Evolutionary conservation across 2,329 filamentous ascomycete species (phyloP), one percentile per base, ranked within the genome.

Genomic region (Exophiala viscosa): DNA sequence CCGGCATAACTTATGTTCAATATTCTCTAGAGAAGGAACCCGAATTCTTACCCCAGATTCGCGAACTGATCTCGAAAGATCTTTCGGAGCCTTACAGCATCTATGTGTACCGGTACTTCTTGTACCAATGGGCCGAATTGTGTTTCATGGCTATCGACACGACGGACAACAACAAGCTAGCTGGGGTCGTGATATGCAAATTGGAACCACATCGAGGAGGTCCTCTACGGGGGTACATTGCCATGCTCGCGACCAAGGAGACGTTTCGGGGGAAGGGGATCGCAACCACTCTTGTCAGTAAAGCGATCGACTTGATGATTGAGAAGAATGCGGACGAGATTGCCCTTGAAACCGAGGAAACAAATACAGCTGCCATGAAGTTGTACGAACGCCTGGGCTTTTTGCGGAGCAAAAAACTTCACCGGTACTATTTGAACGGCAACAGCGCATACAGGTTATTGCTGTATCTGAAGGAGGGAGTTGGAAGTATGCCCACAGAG

Each of bases 61-160:
- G 92, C 50, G 85, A 91, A 52, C 75, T 99, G 66, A 99, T 99
- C 65, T 93, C 91, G 40, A 95, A 92, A 65, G 93, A 97, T 68
- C 80, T 99, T 45, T 97, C 92, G 62, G 93, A 99, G 70, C 93
- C 93, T 1, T 99, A 99, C 70, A 97, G 92, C 73, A 97, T 99
- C 68, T 99, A 99, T 74, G 93, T 99, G 53, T 99, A 97, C 71
- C 85, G 93, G 31, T 99, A 99, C 70, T 99, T 99, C 65, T 76
- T 99, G 14, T 96, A 95, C 67, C 90, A 97, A 80, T 99, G 93
- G 93, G 88, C 88, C 4, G 87, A 97, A 66, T 76, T 99, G n/a
- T 99, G 93, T 72, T 97, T 90, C 72, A 88, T 97, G 84, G 90
- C 92, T 73, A 35, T 59, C 35, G 48, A 52, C 20, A 71, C 80